Base-by-base conservation (phyloP, 805 yeast genomes). In the Kazachstania africana region DNA sequence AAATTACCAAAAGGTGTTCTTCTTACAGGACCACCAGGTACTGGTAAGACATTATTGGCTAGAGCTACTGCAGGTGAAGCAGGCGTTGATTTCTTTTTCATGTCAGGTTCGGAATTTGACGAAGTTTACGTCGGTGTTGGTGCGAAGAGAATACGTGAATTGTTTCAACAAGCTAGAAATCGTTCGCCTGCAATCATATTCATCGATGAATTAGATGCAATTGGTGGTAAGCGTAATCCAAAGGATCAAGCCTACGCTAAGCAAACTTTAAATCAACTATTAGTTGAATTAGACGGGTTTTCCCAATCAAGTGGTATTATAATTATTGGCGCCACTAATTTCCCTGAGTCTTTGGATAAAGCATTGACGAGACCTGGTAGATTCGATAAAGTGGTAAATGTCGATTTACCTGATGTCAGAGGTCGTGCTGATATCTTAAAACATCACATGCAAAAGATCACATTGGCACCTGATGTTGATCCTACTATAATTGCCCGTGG, bases 51-150 rank as follows among this genome's bases (percentile, higher is more conserved):
- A 1, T 65, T 88, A 43, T 70, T 91, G 41, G 97, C 97, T 0
- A 75, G 97, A 47, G 97, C 98, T 18, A 93, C 95, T 19, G 98
- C 98, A 6, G 97, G 97, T 41, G 97, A 88, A 60, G 97, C 98
- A 5, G 97, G 95, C 34, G 97, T 91, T 16, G 98, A 97, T 26
- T 91, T 91, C 53, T 88, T 87, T 60, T 88, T 88, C 59, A 88
- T 91, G 96, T 82, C 95, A 5, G 98, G 98, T 28, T 83, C 95
- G 1, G 98, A 91, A 56, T 91, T 91, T 53, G 99, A 93, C 55
- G 98, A 91, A 60, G 71, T 93, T 44, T 91, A 88, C 50, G 98
- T 91, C 14, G 99, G 99, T 55, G 97, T 93, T 28, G 99, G 99
- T 53, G 98, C 99, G 33, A 88, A 87, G 58, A 73, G 98, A 51